Conservation (phyloP, 805 yeast genomes). For the Monosporozyma solicola region DNA sequence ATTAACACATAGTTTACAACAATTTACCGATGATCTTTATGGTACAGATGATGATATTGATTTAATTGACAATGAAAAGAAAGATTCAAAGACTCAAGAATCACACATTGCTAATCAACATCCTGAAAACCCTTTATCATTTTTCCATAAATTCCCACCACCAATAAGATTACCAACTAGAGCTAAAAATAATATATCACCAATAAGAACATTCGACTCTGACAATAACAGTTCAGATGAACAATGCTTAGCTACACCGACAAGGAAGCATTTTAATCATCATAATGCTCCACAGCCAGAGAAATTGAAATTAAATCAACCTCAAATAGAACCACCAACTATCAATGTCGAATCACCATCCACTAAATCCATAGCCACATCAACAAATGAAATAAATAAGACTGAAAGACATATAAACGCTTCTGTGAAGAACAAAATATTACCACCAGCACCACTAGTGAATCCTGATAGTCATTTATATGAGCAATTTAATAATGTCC, state of each 20-base stretch:
- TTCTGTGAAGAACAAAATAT: slow-evolving; percentile 6
- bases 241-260: slow-evolving; percentile 15
- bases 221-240: slow-evolving; percentile 2
- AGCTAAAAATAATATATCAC: not conserved
- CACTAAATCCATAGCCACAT: not conserved
- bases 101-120: slow-evolving; percentile 1
- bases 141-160: slow-evolving; percentile 7
- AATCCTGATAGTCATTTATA: slow-evolving; percentile 34
- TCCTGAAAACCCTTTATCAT: slow-evolving; percentile 5
- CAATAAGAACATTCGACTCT: slow-evolving; percentile 1
- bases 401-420: slow-evolving; percentile 18
- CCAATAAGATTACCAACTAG: slow-evolving; percentile 3
- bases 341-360: slow-evolving; percentile 2
- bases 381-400: not conserved
- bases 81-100: not conserved
- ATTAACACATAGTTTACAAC: slow-evolving; percentile 27
- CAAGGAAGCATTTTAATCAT: slow-evolving; percentile 13
- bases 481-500: slow-evolving; percentile 51
- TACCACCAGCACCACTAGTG: not conserved
- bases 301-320: not conserved
- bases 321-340: not conserved
- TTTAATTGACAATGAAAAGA: not conserved
- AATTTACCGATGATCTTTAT: slow-evolving; percentile 30
- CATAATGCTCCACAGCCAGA: slow-evolving; percentile 4
- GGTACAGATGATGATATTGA: slow-evolving; percentile 14